Evolutionary conservation across 75 land plant genomes (phyloP), one percentile per base, ranked within the genome.

Genomic region (Cunninghamia lanceolata): DNA sequence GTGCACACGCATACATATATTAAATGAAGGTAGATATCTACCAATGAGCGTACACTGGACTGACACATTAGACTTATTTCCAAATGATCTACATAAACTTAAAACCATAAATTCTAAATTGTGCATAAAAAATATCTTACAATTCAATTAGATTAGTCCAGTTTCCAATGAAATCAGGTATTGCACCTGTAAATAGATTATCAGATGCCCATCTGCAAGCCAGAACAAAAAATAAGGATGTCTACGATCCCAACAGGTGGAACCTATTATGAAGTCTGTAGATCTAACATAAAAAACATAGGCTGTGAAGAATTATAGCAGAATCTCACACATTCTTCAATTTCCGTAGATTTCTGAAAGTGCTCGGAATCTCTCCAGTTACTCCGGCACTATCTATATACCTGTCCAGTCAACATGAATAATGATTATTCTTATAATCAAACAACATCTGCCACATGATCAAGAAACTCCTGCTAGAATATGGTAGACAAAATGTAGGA

Each of bases 311-410:
- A n/a, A n/a, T n/a, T n/a, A n/a, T n/a, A n/a, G n/a, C n/a, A n/a
- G n/a, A n/a, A n/a, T n/a, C n/a, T n/a, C n/a, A n/a, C n/a, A n/a
- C n/a, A n/a, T n/a, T n/a, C n/a, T n/a, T n/a, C 43, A 91, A 3
- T 73, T 63, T 91, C 53, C 16, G 25, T 30, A 91, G 84, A 19
- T 85, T 86, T 17, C 84, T 15, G 63, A 89, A 91, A 54, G 89
- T 88, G 10, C 85, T n/a, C 63, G 93, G 93, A 46, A 91, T 91
- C 52, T 54, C 46, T 74, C 93, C 93, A 82, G 89, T 85, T 52
- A 89, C 86, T 84, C 93, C 90, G 40, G 93, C 47, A 84, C 93
- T 91, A 50, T 82, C 88, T 10, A 91, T 45, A 75, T 91, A 91
- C 17, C 93, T 91, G 88, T 32, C 46, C 30, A 45, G 35, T 38